These are phyloP conservation scores for Polytrichum commune DNA, from an alignment of 225 moss, liverwort and hornwort genomes.

Conservation along the genomic window DNA sequence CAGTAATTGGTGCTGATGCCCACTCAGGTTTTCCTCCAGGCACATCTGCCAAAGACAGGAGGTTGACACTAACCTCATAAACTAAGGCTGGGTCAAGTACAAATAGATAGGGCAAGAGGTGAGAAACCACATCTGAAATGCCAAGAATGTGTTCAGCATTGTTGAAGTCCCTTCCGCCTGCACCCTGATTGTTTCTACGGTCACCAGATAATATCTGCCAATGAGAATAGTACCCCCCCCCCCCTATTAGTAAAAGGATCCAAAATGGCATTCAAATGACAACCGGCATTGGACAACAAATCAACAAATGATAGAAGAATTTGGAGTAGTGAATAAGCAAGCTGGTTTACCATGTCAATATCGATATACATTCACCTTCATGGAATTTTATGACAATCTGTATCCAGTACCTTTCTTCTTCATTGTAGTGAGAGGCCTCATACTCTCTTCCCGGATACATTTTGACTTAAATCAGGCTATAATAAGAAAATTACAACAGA, in stretches of 20 bases:
- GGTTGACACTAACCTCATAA: constrained; percentile 91
- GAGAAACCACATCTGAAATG: constrained; percentile 93
- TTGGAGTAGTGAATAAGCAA: no score
- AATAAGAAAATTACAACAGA: no score
- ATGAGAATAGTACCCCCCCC: constrained; percentile 6
- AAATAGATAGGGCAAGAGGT: constrained; percentile 86
- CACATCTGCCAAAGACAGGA: constrained; percentile 90
- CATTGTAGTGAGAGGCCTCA: neutral
- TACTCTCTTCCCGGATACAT: no score
- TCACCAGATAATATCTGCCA: constrained; percentile 74
- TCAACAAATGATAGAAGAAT: neutral
- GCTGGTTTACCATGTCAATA: no score
- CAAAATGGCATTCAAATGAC: neutral
- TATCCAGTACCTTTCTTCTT: constrained; percentile 7
- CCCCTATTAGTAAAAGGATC: constrained; percentile 6
- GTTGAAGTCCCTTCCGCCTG: constrained; percentile 55
- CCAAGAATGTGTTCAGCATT: constrained; percentile 90
- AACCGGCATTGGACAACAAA: neutral
- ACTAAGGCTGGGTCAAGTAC: constrained; percentile 90
- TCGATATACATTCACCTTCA: neutral
- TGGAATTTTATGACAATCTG: constrained; percentile 9
- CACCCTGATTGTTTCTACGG: constrained; percentile 43
- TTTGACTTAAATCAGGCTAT: no score
- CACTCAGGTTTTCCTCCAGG: constrained; percentile 98
- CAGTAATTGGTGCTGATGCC: constrained; percentile 91